Base-by-base conservation (phyloP, 352 stramenopile species). In the Pythium brachiatum region DNA sequence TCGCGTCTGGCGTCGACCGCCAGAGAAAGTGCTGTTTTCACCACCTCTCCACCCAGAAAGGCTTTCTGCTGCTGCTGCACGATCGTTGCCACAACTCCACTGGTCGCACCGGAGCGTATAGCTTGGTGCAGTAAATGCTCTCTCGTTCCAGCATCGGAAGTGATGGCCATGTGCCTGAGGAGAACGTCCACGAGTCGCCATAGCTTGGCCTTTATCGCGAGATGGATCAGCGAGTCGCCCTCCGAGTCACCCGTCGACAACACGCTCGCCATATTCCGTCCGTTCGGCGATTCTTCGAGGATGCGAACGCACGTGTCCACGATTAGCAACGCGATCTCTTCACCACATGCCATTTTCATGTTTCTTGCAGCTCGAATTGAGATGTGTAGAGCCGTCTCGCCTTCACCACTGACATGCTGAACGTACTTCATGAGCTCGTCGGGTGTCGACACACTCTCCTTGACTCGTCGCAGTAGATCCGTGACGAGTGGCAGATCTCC, bases 361-460 rank as follows among this genome's bases (percentile, higher is more conserved):
- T 29, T 25, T 1, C 62, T 53, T 2, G 62, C 69, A 1, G 65
- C 62, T 52, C 91, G 89, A 31, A 93, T 88, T 9, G 77, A 72
- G 44, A 93, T 68, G 63, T 91, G 83, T 18, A 93, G 70, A 3
- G 81, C 81, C 2, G 80, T 89, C 44, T 93, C 83, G 7, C 81
- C 81, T 23, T 68, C 68, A 0, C 72, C 67, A 39, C 89, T 91
- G 29, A 88, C 66, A 54, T 90, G 77, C 23, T 83, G 72, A 18
- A 92, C 43, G 50, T 76, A 86, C 0, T 73, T 74, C 15, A 81
- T 58, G 1, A 72, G 58, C 15, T 70, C 29, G 1, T 60, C 38
- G 0, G 34, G 57, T n/a, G 67, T 21, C 38, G 34, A 9, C 36
- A 57, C 16, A 46, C 56, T 53, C 52, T 47, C 8, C 13, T 46